Evolutionary conservation across 2,329 filamentous ascomycete species (phyloP).

Genomic region (Aspergillus piperis): DNA sequence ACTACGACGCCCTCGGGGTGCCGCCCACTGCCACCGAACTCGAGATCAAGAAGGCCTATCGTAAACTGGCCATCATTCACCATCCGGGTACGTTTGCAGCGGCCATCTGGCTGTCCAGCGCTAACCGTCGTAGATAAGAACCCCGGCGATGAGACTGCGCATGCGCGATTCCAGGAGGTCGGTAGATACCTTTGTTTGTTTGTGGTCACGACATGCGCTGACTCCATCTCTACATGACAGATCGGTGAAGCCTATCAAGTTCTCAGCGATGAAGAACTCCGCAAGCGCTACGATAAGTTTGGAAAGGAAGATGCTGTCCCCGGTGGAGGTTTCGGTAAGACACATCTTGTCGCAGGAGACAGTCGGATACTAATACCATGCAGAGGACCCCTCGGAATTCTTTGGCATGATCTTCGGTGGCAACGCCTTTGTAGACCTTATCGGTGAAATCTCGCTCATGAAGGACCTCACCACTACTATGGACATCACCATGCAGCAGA

Average conservation of each 20-base stretch:
- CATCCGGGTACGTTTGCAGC: constrained; percentile 66
- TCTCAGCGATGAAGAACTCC: constrained; percentile 81
- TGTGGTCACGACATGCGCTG: neutral
- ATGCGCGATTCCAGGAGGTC: constrained; percentile 90
- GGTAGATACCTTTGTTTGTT: constrained; percentile 25
- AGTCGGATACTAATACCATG: constrained; percentile 6
- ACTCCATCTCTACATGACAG: constrained; percentile 35
- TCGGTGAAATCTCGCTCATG: constrained; percentile 97
- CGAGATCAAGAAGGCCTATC: constrained; percentile 96
- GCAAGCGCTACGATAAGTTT: constrained; percentile 93
- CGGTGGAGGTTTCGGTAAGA: constrained; percentile 77
- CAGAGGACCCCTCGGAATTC: constrained; percentile 91
- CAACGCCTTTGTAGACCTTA: constrained; percentile 92
- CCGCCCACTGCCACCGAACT: constrained; percentile 81
- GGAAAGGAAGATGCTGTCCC: constrained; percentile 95
- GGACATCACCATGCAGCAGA: constrained; percentile 89
- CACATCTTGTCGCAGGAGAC: neutral
- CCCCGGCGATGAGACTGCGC: constrained; percentile 88
- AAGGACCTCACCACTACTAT: constrained; percentile 97
- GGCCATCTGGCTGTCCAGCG: constrained; percentile 17
- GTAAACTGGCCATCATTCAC: constrained; percentile 89
- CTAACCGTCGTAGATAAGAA: constrained; percentile 75
- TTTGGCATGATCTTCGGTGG: constrained; percentile 98
- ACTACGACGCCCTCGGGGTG: constrained; percentile 86
- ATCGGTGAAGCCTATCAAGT: constrained; percentile 74